Evolutionary conservation across 768 basidiomycete species (phyloP), one percentile per base, ranked within the genome.

Genomic region (Pleurotus tuoliensis): DNA sequence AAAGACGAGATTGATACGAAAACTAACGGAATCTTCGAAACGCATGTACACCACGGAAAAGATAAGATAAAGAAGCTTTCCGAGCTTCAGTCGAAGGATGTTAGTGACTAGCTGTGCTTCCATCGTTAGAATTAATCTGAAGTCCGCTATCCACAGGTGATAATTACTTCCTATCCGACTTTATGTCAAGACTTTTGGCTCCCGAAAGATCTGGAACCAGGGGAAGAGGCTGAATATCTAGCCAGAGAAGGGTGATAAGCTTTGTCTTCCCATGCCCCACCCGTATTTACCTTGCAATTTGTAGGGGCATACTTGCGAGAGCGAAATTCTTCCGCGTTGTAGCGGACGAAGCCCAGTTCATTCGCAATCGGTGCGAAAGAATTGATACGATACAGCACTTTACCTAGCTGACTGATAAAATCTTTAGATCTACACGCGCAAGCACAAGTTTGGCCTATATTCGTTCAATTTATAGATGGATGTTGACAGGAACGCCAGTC

Each of bases 271-370:
- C 53, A 44, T 27, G 20, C 25, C 5, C 22, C 5, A n/a, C 15
- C 16, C 34, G 30, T 25, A 44, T 27, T 55, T 16, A 56, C 16
- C 38, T 25, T 13, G 30, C 13, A 12, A 8, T 25, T 46, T 24
- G 20, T 47, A 82, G 84, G 20, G 91, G 90, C 2, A 69, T 84
- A 3, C 69, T 92, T 12, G 80, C 86, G 1, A 76, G 77, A 30
- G 76, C 79, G 51, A 77, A 76, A 25, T 94, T 86, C 73, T 87
- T 80, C 63, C 81, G 90, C 6, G 82, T 85, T 27, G 74, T 92
- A 55, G 78, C 88, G 3, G 92, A 94, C 61, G 92, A 94, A 66
- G 87, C 88, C 0, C 89, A 90, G 62, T 86, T 84, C 63, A 86
- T 88, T 60, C 79, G 87, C 22, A 89, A 88, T 62, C 76, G 86